Percentiles rank a stretch among this genome's conserved stretches.
These are phyloP conservation scores for Ophiostoma ulmi DNA, from an alignment of 2,329 filamentous ascomycete genomes.

Conservation along the genomic window DNA sequence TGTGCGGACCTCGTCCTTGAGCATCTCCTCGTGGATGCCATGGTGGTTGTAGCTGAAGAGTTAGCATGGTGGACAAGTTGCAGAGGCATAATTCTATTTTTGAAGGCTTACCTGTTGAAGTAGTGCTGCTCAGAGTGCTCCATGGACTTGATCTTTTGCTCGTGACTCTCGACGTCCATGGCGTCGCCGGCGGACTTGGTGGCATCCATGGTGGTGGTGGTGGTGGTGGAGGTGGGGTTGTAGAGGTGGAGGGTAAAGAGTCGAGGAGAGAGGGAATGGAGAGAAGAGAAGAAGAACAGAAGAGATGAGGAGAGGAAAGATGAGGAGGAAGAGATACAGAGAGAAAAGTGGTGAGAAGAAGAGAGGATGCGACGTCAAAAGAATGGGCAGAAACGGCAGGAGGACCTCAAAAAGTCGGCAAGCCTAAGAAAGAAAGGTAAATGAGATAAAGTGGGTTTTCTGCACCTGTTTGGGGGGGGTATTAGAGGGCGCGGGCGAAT, in stretches of 20 bases:
- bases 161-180: conserved; percentile 57
- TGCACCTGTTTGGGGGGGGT: not conserved
- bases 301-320: not conserved
- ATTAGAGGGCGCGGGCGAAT: not conserved
- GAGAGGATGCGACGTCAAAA: conserved; percentile 2
- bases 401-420: conserved; percentile 13
- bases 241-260: not conserved
- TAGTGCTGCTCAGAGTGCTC: conserved; percentile 97
- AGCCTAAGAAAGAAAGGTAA: not conserved
- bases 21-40: conserved; percentile 97
- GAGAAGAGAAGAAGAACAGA: not conserved
- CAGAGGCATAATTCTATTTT: too few relatives aligned
- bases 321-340: too few relatives aligned
- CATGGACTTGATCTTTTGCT: conserved; percentile 64
- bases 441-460: not conserved
- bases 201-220: conserved; percentile 15
- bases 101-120: conserved; percentile 75
- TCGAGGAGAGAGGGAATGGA: conserved; percentile 8
- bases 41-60: conserved; percentile 86
- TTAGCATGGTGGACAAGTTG: conserved; percentile 19
- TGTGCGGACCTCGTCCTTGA: conserved; percentile 98
- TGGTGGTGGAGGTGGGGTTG: not conserved
- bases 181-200: conserved; percentile 33
- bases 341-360: not conserved
- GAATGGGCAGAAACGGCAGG: not conserved